Conservation (phyloP, 805 yeast genomes). For the Isabelozyma heimii region DNA sequence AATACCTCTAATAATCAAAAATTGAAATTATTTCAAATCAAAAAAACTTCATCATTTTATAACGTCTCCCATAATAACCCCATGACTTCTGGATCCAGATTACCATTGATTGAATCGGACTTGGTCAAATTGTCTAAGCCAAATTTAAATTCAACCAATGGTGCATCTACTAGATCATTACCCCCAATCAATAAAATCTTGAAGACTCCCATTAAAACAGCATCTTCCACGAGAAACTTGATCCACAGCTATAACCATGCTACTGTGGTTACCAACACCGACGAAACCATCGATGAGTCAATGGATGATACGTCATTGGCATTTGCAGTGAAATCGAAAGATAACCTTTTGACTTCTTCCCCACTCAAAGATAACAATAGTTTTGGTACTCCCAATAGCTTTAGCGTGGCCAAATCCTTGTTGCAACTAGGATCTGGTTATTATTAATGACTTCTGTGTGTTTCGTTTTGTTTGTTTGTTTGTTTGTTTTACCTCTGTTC, state of each 20-base stretch:
- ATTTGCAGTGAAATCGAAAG: conserved; percentile 3
- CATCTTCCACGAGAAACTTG: conserved; percentile 21
- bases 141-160: neutral
- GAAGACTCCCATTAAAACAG: conserved; percentile 40
- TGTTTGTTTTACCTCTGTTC: neutral
- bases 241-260: conserved; percentile 6
- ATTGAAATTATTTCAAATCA: conserved; percentile 38
- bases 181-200: conserved; percentile 44
- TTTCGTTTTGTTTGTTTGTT: too few species aligned
- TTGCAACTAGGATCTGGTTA: conserved; percentile 35
- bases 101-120: conserved; percentile 6
- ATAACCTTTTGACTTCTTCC: conserved; percentile 29
- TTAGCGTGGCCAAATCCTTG: conserved; percentile 44
- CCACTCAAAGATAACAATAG: conserved; percentile 20
- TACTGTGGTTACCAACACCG: conserved; percentile 5
- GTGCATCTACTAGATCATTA: conserved; percentile 7
- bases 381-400: conserved; percentile 46
- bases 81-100: neutral
- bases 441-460: conserved; percentile 3
- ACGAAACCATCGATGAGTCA: conserved; percentile 21
- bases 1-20: conserved; percentile 7
- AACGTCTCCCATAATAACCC: conserved; percentile 1
- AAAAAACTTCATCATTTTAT: conserved; percentile 33
- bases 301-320: conserved; percentile 2
- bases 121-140: neutral